Percentiles rank a stretch among this genome's conserved stretches.
phyloP scores from a whole-genome alignment of 2,329 filamentous ascomycete species.

The Xenosphaeropsis pyriputrescens region DNA sequence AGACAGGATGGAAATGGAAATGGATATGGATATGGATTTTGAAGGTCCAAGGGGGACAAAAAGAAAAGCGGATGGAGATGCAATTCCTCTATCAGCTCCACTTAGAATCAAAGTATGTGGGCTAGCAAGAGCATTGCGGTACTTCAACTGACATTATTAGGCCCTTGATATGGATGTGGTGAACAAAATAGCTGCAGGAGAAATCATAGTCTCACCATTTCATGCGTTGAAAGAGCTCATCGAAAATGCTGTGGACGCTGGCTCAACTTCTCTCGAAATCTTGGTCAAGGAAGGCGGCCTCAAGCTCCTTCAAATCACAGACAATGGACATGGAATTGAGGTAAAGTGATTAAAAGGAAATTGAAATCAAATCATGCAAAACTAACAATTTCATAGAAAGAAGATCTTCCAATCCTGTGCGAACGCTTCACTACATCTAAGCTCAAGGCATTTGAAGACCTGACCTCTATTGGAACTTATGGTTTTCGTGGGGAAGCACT shows the following conservation, averaged over 20 bases:
- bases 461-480: constrained; percentile 82
- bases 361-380: no score
- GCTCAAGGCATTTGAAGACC: constrained; percentile 81
- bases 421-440: constrained; percentile 97
- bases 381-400: constrained; percentile 41
- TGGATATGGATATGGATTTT: constrained; percentile 22
- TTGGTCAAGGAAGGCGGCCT: constrained; percentile 89
- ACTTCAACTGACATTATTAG: constrained; percentile 27
- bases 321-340: constrained; percentile 93
- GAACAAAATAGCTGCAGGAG: constrained; percentile 95
- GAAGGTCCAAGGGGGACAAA: constrained; percentile 23
- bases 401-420: constrained; percentile 82
- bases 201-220: constrained; percentile 95
- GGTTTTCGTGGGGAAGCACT: constrained; percentile 95
- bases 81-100: constrained; percentile 22
- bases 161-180: constrained; percentile 85
- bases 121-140: neutral
- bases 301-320: constrained; percentile 90
- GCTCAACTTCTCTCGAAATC: constrained; percentile 80
- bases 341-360: constrained; percentile 26
- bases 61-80: constrained; percentile 29
- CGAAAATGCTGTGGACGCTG: constrained; percentile 96
- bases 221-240: constrained; percentile 94
- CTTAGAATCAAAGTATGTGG: constrained; percentile 29
- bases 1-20: constrained; percentile 27